Evolutionary conservation across 2,329 filamentous ascomycete genomes (phyloP), one percentile per base, ranked within the genome.

Genomic region (Cadophora gregata): DNA sequence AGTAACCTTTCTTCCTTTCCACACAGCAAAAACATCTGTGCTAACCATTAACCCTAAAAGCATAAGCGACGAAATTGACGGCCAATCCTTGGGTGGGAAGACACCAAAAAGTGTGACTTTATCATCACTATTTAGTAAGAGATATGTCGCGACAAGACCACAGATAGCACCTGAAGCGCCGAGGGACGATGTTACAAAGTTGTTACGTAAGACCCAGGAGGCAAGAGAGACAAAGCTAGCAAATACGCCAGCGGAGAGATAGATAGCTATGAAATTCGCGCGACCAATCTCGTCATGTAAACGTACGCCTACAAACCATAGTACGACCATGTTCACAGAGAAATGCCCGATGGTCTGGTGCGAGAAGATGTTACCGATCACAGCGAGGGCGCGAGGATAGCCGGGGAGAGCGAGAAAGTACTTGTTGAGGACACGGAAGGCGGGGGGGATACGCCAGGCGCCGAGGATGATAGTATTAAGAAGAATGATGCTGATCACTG

Each of bases 271-370:
- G 78, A 93, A 93, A 64, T 86, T 83, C 16, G 85, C 89, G 12
- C 90, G 84, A 12, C 89, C 90, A 29, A 93, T 80, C 71, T 93
- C 89, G 68, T 92, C 88, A 78, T 92, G 89, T 38, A 93, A 80
- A 1, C 84, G 81, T 10, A 85, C 84, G 27, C 91, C 92, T 21
- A 93, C 81, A 73, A 92, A 80, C 81, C 84, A 89, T 4, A 95
- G 80, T 48, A 85, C 80, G 9, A 84, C 72, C 85, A 92, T 88
- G 78, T 95, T 95, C 50, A 82, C 75, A 27, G 82, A 67, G 45
- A 92, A 76, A 77, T 96, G 92, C 56, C 78, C 74, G 21, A 88
- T 70, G 3, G 78, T 79, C 63, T 90, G 86, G 79, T 96, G 92
- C 24, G 88, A 91, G 80, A 93, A 92, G 59, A 86, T 80, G 71